Percentiles rank a stretch among this genome's conserved stretches.
Evolutionary conservation across 345 rosid genomes (phyloP).

Genomic region (Citrus inodora): DNA sequence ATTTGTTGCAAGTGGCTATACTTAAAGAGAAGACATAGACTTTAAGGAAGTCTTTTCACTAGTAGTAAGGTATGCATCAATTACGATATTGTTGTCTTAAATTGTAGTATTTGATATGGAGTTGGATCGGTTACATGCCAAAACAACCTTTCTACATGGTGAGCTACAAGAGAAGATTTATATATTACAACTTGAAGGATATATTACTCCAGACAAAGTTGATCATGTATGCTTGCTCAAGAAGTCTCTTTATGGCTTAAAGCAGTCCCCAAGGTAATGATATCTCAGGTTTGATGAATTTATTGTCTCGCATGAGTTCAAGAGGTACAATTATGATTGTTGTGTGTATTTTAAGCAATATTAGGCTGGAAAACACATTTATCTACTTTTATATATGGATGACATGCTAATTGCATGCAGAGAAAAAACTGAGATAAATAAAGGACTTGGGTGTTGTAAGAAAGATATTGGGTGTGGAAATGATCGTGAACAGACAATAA

Average conservation of each 20-base stretch:
- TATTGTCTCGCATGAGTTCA: not conserved
- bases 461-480: too few species aligned
- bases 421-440: too few species aligned
- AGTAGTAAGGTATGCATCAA: not conserved
- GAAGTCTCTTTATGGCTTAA: too few species aligned
- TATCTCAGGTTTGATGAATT: too few species aligned
- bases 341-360: too few species aligned
- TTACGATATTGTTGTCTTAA: not conserved
- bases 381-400: rapidly evolving
- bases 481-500: rapidly evolving
- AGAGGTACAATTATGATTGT: not conserved
- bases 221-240: too few species aligned
- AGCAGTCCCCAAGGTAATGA: too few species aligned
- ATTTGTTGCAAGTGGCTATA: not conserved
- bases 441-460: too few species aligned
- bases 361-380: too few species aligned
- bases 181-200: not conserved
- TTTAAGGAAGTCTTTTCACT: not conserved
- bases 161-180: too few species aligned
- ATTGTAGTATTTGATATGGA: not conserved
- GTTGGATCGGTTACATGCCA: not conserved
- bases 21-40: not conserved
- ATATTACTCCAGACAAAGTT: too few species aligned
- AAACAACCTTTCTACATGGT: rapidly evolving
- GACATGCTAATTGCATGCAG: too few species aligned